These are phyloP conservation scores for Phytophthora citricola DNA, from an alignment of 352 stramenopile genomes.

Conservation along the genomic window DNA sequence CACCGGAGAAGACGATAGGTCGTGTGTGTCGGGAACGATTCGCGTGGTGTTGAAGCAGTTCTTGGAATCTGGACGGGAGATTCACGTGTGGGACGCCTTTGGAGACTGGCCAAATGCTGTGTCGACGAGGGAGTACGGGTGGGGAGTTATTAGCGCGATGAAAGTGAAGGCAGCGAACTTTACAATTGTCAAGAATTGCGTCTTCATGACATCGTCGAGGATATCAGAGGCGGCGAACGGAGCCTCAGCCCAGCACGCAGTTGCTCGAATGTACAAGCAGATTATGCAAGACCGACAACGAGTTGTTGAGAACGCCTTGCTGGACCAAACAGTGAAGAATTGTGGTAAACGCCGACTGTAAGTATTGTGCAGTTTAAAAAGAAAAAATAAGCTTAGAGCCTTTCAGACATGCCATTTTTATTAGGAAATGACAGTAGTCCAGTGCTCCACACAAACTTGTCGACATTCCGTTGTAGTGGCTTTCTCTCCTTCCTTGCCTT, in stretches of 20 bases:
- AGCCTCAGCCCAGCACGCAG: conserved; percentile 3
- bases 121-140: conserved; percentile 24
- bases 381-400: no score
- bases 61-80: conserved; percentile 14
- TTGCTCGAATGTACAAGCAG: conserved; percentile 13
- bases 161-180: conserved; percentile 9
- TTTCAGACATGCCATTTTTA: conserved; percentile 23
- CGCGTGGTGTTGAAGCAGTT: conserved; percentile 27
- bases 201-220: conserved; percentile 20
- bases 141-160: conserved; percentile 9
- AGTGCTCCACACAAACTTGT: conserved; percentile 10
- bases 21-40: conserved; percentile 13
- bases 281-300: conserved; percentile 20
- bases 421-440: conserved; percentile 19
- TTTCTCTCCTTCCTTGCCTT: conserved; percentile 1
- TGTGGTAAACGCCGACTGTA: background rate
- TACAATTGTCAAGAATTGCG: conserved; percentile 17
- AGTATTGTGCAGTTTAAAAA: background rate
- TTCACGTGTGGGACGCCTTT: conserved; percentile 29
- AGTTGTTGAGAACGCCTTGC: conserved; percentile 16
- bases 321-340: conserved; percentile 11
- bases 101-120: conserved; percentile 14
- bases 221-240: background rate
- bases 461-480: background rate
- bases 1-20: background rate